Percentiles rank a stretch among this genome's conserved stretches.
phyloP scores from a whole-genome alignment of 441 rosid species.

The Metrosideros polymorpha region DNA sequence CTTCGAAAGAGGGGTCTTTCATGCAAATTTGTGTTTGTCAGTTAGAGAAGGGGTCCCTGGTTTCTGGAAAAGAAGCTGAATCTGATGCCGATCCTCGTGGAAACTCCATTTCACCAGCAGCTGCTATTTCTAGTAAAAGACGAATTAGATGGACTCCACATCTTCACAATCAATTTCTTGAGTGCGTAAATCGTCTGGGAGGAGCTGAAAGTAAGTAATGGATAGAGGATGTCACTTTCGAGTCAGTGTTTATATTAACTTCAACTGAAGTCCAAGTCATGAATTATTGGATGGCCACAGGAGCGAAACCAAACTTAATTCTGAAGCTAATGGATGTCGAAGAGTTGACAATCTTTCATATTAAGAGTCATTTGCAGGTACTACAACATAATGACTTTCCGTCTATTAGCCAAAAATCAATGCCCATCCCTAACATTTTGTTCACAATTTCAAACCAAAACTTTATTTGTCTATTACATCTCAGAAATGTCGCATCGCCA shows the following conservation, averaged over 20 bases:
- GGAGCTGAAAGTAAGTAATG: conserved; percentile 25
- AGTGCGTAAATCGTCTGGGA: conserved; percentile 22
- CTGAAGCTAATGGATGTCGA: conserved; percentile 22
- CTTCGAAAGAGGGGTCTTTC: neutral
- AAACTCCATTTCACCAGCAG: neutral
- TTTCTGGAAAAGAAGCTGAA: neutral
- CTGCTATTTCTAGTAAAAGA: conserved; percentile 5
- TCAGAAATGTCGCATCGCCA: neutral
- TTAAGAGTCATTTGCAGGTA: conserved; percentile 39
- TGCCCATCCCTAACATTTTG: neutral
- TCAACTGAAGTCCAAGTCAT: neutral
- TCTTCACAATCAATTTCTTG: conserved; percentile 23
- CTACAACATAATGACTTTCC: neutral
- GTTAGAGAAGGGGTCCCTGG: neutral
- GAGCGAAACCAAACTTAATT: conserved; percentile 30
- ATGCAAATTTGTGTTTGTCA: neutral
- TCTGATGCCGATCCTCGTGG: neutral
- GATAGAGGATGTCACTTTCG: neutral
- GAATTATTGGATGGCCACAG: conserved; percentile 1
- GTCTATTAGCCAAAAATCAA: neutral
- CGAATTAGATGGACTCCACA: conserved; percentile 29
- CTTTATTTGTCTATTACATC: neutral
- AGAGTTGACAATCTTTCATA: conserved; percentile 25
- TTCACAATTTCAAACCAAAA: neutral
- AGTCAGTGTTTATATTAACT: neutral